Conservation (phyloP, 2,329 filamentous ascomycete genomes). For the Eutypa lata region DNA sequence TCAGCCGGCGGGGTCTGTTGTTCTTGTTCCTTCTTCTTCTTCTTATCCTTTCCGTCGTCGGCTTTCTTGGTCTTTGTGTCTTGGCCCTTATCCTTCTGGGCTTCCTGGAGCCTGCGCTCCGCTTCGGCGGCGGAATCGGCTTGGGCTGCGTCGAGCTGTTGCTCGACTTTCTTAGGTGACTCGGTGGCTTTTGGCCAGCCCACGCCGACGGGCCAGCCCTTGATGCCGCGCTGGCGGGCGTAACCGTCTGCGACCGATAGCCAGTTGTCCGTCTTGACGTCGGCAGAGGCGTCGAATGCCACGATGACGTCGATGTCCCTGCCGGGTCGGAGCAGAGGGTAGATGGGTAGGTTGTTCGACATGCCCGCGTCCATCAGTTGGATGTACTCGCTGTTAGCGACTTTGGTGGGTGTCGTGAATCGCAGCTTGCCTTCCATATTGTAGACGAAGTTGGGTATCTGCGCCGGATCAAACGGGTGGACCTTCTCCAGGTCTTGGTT, state of each 20-base stretch:
- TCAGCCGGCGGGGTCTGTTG: conserved; percentile 8
- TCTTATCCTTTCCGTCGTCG: no score
- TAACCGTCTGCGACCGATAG: conserved; percentile 92
- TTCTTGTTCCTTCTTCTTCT: no score
- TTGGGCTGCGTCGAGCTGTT: conserved; percentile 67
- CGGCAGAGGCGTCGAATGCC: conserved; percentile 91
- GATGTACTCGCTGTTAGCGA: conserved; percentile 68
- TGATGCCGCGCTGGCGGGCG: conserved; percentile 81
- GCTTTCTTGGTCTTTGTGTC: no score
- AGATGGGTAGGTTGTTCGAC: conserved; percentile 97
- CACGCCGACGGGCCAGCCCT: conserved; percentile 91
- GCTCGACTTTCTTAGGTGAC: conserved; percentile 55
- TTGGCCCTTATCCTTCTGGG: conserved; percentile 40
- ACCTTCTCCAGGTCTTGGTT: conserved; percentile 86
- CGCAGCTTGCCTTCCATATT: conserved; percentile 77
- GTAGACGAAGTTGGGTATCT: conserved; percentile 84
- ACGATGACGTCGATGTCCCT: conserved; percentile 86
- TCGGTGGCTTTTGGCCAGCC: conserved; percentile 76
- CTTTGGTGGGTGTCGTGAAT: conserved; percentile 71
- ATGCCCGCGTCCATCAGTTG: conserved; percentile 96
- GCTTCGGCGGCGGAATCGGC: conserved; percentile 58
- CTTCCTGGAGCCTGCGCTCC: conserved; percentile 60
- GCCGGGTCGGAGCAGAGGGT: conserved; percentile 85
- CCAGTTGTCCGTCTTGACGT: conserved; percentile 95
- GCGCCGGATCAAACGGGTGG: conserved; percentile 89